Evolutionary conservation across 768 basidiomycete genomes (phyloP), one percentile per base, ranked within the genome.

Genomic region (Flagelloscypha sp.): DNA sequence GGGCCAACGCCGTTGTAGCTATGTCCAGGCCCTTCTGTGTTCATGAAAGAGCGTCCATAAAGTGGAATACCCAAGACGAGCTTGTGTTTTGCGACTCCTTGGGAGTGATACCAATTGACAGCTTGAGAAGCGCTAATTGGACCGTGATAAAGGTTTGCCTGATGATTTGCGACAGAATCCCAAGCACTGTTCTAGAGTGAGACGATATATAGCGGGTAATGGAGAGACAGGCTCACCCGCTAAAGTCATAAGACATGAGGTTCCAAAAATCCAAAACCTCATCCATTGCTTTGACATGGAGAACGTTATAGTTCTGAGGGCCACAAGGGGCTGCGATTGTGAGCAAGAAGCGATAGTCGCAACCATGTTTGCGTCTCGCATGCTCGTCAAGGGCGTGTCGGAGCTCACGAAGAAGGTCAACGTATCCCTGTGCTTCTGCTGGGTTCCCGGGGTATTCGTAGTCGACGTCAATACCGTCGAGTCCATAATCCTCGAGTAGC

Each of bases 261-360:
- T 99, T 98, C 93, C 92, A 98, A 55, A 97, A 92, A 50, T 89
- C 85, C 16, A 99, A 76, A 39, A 72, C 79, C 40, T 67, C 67
- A 53, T 92, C 82, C 93, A 99, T 98, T 42, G 86, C 86, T 16
- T 57, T 61, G 30, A 90, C 66, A 40, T 77, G 69, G 6, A 98
- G 65, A 45, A 81, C 85, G 54, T 78, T 63, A 59, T 89, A 92
- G 47, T 95, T 79, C 44, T 83, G 71, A 2, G 82, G 74, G 20
- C 95, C 95, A 56, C 90, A 94, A 2, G 95, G 93, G 1, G 94
- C 87, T 24, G 89, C 88, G 36, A 94, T 83, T 2, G 84, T 88
- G 25, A 95, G 58, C 22, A 81, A 59, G 58, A 84, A 88, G 42
- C 62, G 72, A 53, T 75, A 77, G 23, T 72, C 55, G 19, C 70